Conservation (phyloP, 169 alveolate species). For the Plasmodium blacklocki region DNA sequence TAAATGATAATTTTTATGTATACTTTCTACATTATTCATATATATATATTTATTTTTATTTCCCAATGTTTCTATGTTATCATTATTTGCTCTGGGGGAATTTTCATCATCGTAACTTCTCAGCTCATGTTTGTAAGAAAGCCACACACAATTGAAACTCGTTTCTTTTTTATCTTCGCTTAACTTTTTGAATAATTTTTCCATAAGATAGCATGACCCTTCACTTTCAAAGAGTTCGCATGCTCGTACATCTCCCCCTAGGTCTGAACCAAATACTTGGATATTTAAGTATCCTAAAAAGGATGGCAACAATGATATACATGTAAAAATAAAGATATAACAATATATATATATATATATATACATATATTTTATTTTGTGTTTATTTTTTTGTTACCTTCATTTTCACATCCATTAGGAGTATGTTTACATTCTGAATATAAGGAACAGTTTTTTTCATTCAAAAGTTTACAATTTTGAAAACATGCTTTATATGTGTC, state of each 20-base stretch:
- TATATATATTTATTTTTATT: background rate
- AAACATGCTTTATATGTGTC: conserved; percentile 29
- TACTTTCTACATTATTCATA: background rate
- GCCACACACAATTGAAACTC: conserved; percentile 57
- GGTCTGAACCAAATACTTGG: conserved; percentile 23
- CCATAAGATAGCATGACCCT: conserved; percentile 64
- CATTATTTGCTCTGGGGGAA: background rate
- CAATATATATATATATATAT: background rate
- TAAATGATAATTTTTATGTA: background rate
- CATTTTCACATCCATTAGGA: conserved; percentile 40
- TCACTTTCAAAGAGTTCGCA: conserved; percentile 57
- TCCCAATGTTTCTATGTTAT: background rate
- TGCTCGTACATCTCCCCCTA: conserved; percentile 49
- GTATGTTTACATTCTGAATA: conserved; percentile 38
- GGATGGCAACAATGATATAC: background rate
- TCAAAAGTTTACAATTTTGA: conserved; percentile 31
- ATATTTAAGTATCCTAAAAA: conserved; percentile 27
- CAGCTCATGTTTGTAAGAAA: conserved; percentile 33
- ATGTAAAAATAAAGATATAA: background rate
- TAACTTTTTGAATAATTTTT: conserved; percentile 11
- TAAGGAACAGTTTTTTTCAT: conserved; percentile 24
- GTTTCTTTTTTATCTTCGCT: conserved; percentile 18
- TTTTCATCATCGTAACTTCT: conserved; percentile 5
- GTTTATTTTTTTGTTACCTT: conserved; percentile 14
- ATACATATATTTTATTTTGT: background rate